Base-by-base conservation (phyloP, 2,329 filamentous ascomycete genomes). In the Emergomyces pasteurianus region DNA sequence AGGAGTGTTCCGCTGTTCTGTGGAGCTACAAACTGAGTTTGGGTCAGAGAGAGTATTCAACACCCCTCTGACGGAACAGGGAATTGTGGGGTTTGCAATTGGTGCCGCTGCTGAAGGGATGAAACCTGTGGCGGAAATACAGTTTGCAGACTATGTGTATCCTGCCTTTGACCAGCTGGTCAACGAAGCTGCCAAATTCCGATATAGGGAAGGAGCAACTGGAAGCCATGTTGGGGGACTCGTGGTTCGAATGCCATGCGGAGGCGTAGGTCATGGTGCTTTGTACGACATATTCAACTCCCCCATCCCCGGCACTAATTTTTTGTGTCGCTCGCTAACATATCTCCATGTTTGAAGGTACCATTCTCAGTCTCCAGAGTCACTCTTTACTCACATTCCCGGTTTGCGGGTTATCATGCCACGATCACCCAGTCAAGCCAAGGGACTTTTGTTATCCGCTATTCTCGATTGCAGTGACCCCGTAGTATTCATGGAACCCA, bases 61-160 rank as follows among this genome's bases (percentile, higher is more conserved):
- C 75, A 97, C 92, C 21, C 94, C 94, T 0, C 76, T 99, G 66
- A 90, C 87, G 40, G 94, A 99, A 72, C 94, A 97, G 75, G 94
- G 92, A 1, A 92, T 99, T 66, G 83, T 95, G 62, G 94, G 94
- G 0, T 97, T 97, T 70, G 94, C 87, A 12, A 91, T 97, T 66
- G 94, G 94, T 1, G 85, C 87, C 42, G 92, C 92, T 0, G 89
- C 90, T 7, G 88, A 96, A 77, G 92, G 92, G 28, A 91, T 96
- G 88, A 87, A 88, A 61, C 90, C 94, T 0, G 84, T 97, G 28
- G 92, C 92, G 0, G 94, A 99, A 78, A 91, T 96, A 60, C 92
- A 96, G 72, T 96, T 96, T 70, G 92, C 92, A 62, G 92, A 96
- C 72, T 96, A 96, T 72, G 86, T 96, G 60, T 96, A 86, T 72